phyloP scores from a whole-genome alignment of 208 protist genomes.

The Acanthamoeba sp. region DNA sequence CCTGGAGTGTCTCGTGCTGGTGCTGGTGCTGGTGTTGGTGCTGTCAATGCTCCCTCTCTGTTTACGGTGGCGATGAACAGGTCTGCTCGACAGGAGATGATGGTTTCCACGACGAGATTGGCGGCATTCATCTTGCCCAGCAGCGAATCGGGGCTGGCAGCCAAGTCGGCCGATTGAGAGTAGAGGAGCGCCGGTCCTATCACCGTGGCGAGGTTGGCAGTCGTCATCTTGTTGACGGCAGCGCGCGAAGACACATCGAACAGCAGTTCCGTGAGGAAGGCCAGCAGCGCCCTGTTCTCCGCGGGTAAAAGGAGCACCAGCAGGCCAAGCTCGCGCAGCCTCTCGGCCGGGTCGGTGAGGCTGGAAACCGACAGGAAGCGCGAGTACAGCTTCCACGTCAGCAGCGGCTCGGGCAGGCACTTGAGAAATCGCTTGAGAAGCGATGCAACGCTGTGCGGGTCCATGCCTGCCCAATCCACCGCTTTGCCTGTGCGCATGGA shows the following conservation, averaged over 20 bases:
- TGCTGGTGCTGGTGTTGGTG: too few relatives aligned
- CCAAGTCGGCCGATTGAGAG: neutral
- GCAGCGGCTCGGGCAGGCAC: neutral
- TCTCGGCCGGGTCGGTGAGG: neutral
- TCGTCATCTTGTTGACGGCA: neutral
- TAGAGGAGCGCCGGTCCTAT: conserved; percentile 3
- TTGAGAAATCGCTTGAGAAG: conserved; percentile 1
- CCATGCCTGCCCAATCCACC: neutral
- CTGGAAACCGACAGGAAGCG: neutral
- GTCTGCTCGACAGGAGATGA: neutral
- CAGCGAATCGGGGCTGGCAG: neutral
- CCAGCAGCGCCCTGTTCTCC: conserved; percentile 7
- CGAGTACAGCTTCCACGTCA: neutral
- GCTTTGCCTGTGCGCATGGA: neutral
- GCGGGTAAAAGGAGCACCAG: neutral
- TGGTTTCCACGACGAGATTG: neutral
- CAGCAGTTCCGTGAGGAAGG: neutral
- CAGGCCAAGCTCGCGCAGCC: neutral
- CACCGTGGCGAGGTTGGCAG: neutral
- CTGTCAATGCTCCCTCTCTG: too few relatives aligned
- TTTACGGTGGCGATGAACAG: neutral
- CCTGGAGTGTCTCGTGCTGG: neutral
- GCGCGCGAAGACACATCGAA: neutral
- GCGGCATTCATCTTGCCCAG: conserved; percentile 27
- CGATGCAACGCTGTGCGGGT: neutral